Conservation (phyloP, 208 protist genomes). For the Leishmania mexicana region DNA sequence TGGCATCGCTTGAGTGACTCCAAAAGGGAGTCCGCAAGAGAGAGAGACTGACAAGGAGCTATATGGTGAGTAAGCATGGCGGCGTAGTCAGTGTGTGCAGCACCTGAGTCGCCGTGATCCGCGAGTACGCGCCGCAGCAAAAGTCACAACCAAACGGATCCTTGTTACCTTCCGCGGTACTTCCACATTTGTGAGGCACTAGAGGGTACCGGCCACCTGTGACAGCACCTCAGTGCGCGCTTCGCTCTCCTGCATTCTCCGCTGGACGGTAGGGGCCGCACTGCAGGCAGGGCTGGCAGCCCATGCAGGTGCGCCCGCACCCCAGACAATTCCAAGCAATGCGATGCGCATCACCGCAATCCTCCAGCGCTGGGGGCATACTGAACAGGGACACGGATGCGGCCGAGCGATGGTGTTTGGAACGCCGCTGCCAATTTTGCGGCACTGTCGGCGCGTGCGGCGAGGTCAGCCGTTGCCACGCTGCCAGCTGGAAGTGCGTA, state of each 20-base stretch:
- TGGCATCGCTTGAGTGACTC: neutral
- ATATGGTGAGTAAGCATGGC: neutral
- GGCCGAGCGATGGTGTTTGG: neutral
- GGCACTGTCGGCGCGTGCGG: neutral
- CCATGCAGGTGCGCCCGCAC: conserved; percentile 44
- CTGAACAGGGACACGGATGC: conserved; percentile 34
- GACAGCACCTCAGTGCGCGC: neutral
- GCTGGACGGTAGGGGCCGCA: conserved; percentile 23
- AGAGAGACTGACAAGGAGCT: too few species aligned
- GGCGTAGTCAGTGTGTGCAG: neutral
- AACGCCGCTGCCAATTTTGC: neutral
- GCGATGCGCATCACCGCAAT: conserved; percentile 22
- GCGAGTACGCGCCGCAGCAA: neutral
- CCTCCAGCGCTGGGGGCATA: conserved; percentile 41
- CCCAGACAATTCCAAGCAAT: conserved; percentile 75
- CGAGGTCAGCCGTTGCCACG: conserved; percentile 1
- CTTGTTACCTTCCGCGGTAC: neutral
- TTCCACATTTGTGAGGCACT: neutral
- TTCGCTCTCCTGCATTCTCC: neutral
- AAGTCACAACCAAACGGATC: neutral
- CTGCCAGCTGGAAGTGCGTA: conserved; percentile 25
- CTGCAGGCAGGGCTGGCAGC: conserved; percentile 39
- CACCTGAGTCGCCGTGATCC: too few species aligned
- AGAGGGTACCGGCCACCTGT: neutral
- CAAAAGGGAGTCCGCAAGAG: neutral